phyloP scores from a whole-genome alignment of 176 grass and related monocot genomes.

The Carex kokanica region DNA sequence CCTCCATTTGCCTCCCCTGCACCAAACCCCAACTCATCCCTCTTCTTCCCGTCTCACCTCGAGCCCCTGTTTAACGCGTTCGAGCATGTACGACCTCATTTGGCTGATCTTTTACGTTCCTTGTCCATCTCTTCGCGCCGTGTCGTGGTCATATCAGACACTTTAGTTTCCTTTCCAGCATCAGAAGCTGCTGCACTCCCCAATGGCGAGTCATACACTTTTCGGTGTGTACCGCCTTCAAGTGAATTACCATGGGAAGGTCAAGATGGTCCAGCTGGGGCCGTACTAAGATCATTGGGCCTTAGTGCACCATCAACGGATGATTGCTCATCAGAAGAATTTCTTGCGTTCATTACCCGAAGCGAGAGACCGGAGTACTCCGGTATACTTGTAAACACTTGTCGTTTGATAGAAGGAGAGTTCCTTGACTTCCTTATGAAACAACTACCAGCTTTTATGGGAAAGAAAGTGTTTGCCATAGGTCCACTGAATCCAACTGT shows the following conservation, averaged over 20 bases:
- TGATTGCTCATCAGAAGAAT: conserved; percentile 32
- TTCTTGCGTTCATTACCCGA: conserved; percentile 24
- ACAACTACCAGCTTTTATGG: background rate
- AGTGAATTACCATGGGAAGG: conserved; percentile 31
- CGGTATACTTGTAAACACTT: conserved; percentile 53
- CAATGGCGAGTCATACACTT: conserved; percentile 44
- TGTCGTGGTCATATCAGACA: conserved; percentile 59
- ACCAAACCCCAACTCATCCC: conserved; percentile 23
- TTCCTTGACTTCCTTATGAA: conserved; percentile 38
- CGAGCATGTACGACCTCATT: conserved; percentile 6
- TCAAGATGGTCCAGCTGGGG: background rate
- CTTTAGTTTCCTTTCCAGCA: conserved; percentile 45
- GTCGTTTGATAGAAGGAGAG: conserved; percentile 50
- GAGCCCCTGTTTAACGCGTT: conserved; percentile 46
- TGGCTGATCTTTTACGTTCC: conserved; percentile 32
- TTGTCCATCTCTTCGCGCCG: conserved; percentile 30
- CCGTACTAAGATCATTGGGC: conserved; percentile 32
- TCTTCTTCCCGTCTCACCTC: conserved; percentile 52
- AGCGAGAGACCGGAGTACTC: background rate
- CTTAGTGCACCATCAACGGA: conserved; percentile 30
- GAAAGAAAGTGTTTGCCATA: conserved; percentile 50
- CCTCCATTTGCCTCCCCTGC: conserved; percentile 33
- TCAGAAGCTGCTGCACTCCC: conserved; percentile 35
- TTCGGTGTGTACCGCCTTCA: conserved; percentile 46
- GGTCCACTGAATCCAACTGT: conserved; percentile 33